phyloP scores from a whole-genome alignment of 768 basidiomycete species.

The Trametes maxima region DNA sequence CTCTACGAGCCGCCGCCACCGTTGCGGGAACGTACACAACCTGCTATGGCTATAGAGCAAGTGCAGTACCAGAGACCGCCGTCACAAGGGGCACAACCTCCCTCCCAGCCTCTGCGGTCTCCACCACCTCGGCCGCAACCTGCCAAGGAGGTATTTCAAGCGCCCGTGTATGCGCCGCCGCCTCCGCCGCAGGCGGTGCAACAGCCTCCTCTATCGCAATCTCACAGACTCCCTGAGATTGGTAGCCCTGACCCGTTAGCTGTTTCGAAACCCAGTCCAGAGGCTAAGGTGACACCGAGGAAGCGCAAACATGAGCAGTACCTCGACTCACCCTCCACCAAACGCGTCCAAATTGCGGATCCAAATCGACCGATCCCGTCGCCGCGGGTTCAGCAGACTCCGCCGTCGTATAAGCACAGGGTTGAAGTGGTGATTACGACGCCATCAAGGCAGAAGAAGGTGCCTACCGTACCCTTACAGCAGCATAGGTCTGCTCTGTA shows the following conservation, averaged over 20 bases:
- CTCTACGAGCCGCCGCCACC: background rate
- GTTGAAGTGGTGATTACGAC: slow-evolving; percentile 17
- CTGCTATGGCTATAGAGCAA: no score
- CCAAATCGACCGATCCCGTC: slow-evolving; percentile 16
- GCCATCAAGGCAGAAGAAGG: slow-evolving; percentile 15
- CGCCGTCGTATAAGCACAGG: background rate
- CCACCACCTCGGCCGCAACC: background rate
- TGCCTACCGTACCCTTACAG: slow-evolving; percentile 15
- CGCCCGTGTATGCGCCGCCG: background rate
- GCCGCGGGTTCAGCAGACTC: slow-evolving; percentile 22
- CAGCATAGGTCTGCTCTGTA: slow-evolving; percentile 31
- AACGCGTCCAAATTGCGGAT: slow-evolving; percentile 49
- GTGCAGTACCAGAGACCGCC: background rate
- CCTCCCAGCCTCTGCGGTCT: background rate
- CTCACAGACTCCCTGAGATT: background rate
- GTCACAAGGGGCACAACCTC: background rate
- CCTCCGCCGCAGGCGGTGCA: slow-evolving; percentile 18
- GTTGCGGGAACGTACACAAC: background rate
- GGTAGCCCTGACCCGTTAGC: slow-evolving; percentile 58
- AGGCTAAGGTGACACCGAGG: slow-evolving; percentile 53
- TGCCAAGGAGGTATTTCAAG: background rate
- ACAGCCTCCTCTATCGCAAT: slow-evolving; percentile 29
- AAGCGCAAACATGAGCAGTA: slow-evolving; percentile 70
- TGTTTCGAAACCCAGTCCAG: slow-evolving; percentile 36
- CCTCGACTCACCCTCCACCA: slow-evolving; percentile 62